Evolutionary conservation across 2,329 filamentous ascomycete genomes (phyloP).

Genomic region (Decorospora gaudefroyi): DNA sequence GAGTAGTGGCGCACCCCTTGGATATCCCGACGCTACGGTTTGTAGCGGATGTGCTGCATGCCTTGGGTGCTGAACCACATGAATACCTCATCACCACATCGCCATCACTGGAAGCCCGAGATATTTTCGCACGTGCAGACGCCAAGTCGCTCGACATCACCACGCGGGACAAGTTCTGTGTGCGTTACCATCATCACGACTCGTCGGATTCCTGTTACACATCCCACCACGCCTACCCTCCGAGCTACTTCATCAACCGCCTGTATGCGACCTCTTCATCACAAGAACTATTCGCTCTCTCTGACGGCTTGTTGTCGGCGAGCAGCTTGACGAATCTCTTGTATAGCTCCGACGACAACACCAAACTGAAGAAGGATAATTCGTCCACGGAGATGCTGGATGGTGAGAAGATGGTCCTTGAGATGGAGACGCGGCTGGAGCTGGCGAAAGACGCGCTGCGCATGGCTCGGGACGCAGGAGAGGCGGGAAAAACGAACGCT

Average conservation of each 20-base stretch:
- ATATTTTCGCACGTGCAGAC: not conserved
- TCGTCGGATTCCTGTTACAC: not conserved
- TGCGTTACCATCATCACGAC: slow-evolving; percentile 2
- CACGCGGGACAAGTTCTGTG: not conserved
- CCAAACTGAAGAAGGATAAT: not conserved
- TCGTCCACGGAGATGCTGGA: slow-evolving; percentile 4
- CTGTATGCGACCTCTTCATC: not conserved
- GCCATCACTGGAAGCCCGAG: not conserved
- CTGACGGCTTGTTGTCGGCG: not conserved
- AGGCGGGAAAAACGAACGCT: not conserved
- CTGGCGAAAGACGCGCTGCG: slow-evolving; percentile 3
- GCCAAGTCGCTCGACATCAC: not conserved
- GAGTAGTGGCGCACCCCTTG: not conserved
- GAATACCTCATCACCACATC: no score
- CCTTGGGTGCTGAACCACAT: not conserved
- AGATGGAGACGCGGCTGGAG: slow-evolving; percentile 9
- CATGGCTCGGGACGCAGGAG: not conserved
- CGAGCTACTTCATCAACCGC: not conserved
- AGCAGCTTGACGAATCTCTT: not conserved
- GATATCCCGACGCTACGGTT: not conserved
- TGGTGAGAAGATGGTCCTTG: slow-evolving; percentile 9
- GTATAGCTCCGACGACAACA: not conserved
- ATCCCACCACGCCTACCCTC: not conserved
- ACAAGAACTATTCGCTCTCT: not conserved
- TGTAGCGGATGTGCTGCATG: not conserved